Percentiles rank a stretch among this genome's conserved stretches.
Conservation (phyloP, 1,284 basidiomycete genomes). For the Ustilago vetiveriae region DNA sequence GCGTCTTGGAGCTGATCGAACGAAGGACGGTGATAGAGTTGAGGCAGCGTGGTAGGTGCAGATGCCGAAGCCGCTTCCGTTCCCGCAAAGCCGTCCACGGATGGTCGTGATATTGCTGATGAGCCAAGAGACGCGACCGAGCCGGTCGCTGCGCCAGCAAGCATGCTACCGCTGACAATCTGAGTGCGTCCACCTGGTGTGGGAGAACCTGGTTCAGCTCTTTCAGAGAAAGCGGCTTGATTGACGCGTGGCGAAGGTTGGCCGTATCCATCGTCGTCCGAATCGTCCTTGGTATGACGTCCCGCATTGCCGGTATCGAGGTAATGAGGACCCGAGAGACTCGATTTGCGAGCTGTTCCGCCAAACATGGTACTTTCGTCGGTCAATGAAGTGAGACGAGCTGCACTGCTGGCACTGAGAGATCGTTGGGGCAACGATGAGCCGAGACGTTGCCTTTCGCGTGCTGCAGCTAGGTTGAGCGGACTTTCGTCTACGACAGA, state of each 20-base stretch:
- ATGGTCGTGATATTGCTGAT: constrained; percentile 11
- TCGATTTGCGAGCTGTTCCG: constrained; percentile 19
- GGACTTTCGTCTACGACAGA: constrained; percentile 39
- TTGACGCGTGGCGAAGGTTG: constrained; percentile 40
- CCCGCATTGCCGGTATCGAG: constrained; percentile 10
- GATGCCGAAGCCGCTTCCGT: neutral
- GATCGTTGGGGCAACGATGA: constrained; percentile 29
- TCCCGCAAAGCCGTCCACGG: constrained; percentile 3
- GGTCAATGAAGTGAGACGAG: constrained; percentile 37
- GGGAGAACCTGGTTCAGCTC: constrained; percentile 1
- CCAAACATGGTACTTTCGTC: constrained; percentile 51
- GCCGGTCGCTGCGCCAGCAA: neutral
- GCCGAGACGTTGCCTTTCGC: constrained; percentile 39
- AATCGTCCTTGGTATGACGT: constrained; percentile 14
- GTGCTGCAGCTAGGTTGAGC: constrained; percentile 41
- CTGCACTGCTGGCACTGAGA: constrained; percentile 39
- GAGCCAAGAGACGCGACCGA: constrained; percentile 28
- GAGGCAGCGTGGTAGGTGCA: constrained; percentile 6
- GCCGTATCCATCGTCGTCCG: constrained; percentile 57
- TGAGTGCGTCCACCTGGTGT: constrained; percentile 7
- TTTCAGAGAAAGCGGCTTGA: constrained; percentile 4
- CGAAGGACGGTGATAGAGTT: constrained; percentile 42
- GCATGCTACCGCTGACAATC: neutral
- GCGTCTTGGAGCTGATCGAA: constrained; percentile 37
- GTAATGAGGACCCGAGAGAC: constrained; percentile 7